Evolutionary conservation across 495 filamentous ascomycete genomes (phyloP), one percentile per base, ranked within the genome.

Genomic region (Xylaria longipes): DNA sequence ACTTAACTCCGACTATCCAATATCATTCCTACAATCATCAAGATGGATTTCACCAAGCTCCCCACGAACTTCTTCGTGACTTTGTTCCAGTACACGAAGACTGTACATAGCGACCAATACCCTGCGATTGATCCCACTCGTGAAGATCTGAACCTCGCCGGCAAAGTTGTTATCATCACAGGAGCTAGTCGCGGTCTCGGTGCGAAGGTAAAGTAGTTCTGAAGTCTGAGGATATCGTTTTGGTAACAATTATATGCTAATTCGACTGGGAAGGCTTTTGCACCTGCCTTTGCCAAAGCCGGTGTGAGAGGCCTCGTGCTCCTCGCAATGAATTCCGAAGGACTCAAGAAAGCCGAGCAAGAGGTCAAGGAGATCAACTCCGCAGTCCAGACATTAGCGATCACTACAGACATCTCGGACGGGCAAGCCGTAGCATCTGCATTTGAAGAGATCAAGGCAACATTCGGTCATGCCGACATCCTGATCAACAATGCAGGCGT

Each of bases 181-280:
- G 86, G 86, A 3, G 81, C 84, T 2, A 79, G 81, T 33, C 79
- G 82, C 9, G 85, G 85, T 41, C 78, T 86, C 56, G 85, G 84
- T 50, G 77, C 67, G 57, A 67, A 66, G 71, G 69, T 71, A 61
- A 64, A 37, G 14, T 22, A 41, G 20, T n/a, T 54, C 68, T 29
- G 20, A 60, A 22, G 15, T 35, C 14, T 5, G 4, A 2, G 7
- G 20, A 17, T 37, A 60, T 35, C 29, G 43, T 61, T 41, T 31
- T 46, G 6, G 29, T 48, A 65, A 15, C 1, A 2, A 4, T 52
- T 8, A 33, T 15, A 6, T 41, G 31, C 37, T 41, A 15, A 66
- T 29, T 20, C 56, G 17, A 39, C 27, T 50, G 25, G 45, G 62
- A 68, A 83, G 80, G 82, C 78, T 37, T 78, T 86, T 50, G 82